phyloP scores from a whole-genome alignment of 2,329 filamentous ascomycete genomes.

The Metarhizium anisopliae region DNA sequence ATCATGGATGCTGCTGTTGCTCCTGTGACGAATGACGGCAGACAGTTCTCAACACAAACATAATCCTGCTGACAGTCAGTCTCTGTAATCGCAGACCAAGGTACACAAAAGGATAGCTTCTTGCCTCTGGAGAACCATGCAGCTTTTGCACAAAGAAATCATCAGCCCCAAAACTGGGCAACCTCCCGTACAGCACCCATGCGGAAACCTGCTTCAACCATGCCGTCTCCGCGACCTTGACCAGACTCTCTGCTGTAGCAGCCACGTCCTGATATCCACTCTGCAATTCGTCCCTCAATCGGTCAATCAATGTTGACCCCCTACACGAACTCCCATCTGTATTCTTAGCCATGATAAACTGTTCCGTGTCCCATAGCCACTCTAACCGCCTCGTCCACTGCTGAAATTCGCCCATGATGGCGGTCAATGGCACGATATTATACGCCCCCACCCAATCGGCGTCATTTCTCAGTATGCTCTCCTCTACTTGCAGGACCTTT shows the following conservation, averaged over 20 bases:
- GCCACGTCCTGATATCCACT: conserved; percentile 88
- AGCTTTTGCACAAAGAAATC: conserved; percentile 75
- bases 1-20: conserved; percentile 74
- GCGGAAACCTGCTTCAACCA: conserved; percentile 87
- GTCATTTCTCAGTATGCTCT: conserved; percentile 65
- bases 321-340: conserved; percentile 37
- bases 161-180: conserved; percentile 66
- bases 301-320: conserved; percentile 69
- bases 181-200: conserved; percentile 82
- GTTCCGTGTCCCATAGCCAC: conserved; percentile 70
- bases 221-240: conserved; percentile 73
- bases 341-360: conserved; percentile 51
- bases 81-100: not conserved
- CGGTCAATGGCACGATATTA: conserved; percentile 84
- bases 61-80: conserved; percentile 38
- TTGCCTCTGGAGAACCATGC: conserved; percentile 31
- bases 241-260: conserved; percentile 61
- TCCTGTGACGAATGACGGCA: conserved; percentile 72
- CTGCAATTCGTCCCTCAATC: conserved; percentile 64
- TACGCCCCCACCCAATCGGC: conserved; percentile 79
- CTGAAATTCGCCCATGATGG: conserved; percentile 75
- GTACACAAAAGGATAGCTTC: conserved; percentile 3
- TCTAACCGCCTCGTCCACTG: conserved; percentile 77
- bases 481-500: conserved; percentile 79
- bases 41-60: conserved; percentile 44